phyloP scores from a whole-genome alignment of 768 basidiomycete genomes.

The Termitomyces sp. region DNA sequence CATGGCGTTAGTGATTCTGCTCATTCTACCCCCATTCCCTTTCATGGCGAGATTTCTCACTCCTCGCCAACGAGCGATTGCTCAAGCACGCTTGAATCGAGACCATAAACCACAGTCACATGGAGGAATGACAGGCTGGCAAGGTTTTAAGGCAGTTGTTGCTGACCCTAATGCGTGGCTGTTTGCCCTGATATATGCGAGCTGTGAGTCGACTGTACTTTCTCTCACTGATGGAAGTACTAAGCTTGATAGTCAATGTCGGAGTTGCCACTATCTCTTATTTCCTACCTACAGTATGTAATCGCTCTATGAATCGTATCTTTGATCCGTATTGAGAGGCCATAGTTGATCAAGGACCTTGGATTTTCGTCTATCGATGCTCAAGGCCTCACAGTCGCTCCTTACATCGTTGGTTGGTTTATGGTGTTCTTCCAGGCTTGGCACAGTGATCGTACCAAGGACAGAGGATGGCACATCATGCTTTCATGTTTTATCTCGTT shows the following conservation, averaged over 20 bases:
- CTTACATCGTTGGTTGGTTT: slow-evolving; percentile 51
- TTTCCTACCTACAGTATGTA: slow-evolving; percentile 47
- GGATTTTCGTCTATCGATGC: slow-evolving; percentile 53
- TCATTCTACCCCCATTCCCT: slow-evolving; percentile 51
- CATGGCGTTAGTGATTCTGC: slow-evolving; percentile 42
- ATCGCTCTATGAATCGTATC: not conserved
- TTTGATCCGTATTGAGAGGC: not conserved
- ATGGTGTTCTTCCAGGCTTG: slow-evolving; percentile 48
- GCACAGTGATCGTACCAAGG: slow-evolving; percentile 48
- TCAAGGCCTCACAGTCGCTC: slow-evolving; percentile 53
- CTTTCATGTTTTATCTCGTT: slow-evolving; percentile 36
- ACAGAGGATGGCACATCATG: slow-evolving; percentile 55
- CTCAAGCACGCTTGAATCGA: slow-evolving; percentile 48
- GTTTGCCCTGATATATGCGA: slow-evolving; percentile 45
- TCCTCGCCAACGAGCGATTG: slow-evolving; percentile 47
- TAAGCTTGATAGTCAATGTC: slow-evolving; percentile 36
- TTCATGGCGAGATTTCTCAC: slow-evolving; percentile 48
- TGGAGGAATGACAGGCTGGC: slow-evolving; percentile 52
- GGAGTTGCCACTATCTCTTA: slow-evolving; percentile 52
- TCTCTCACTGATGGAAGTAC: not conserved
- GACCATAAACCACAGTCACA: slow-evolving; percentile 54
- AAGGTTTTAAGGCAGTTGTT: slow-evolving; percentile 47
- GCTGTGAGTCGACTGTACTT: slow-evolving; percentile 30
- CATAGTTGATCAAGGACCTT: slow-evolving; percentile 46
- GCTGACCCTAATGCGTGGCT: slow-evolving; percentile 46